phyloP scores from a whole-genome alignment of 495 filamentous ascomycete species.

The Corynascus novoguineensis region DNA sequence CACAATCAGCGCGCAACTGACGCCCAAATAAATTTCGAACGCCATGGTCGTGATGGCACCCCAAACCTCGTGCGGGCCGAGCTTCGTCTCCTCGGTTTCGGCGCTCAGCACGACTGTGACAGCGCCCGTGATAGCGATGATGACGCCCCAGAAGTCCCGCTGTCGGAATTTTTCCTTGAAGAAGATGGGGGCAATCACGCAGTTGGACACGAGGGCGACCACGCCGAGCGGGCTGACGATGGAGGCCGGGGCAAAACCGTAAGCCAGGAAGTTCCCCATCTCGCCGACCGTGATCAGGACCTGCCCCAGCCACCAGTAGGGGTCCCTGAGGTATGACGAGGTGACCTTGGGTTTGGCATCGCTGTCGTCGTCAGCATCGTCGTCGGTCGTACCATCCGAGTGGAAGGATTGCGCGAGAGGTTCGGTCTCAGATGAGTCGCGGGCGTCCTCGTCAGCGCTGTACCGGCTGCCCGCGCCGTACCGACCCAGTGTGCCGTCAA shows the following conservation, averaged over 20 bases:
- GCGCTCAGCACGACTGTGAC: slow-evolving; percentile 91
- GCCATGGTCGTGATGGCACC: slow-evolving; percentile 81
- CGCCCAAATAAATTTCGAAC: slow-evolving; percentile 81
- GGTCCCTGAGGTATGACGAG: slow-evolving; percentile 69
- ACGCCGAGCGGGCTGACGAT: slow-evolving; percentile 97
- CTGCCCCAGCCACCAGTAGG: slow-evolving; percentile 94
- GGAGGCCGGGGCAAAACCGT: slow-evolving; percentile 96
- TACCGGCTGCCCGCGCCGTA: slow-evolving; percentile 21
- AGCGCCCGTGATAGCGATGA: slow-evolving; percentile 79
- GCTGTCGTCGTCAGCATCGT: slow-evolving; percentile 20
- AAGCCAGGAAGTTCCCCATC: slow-evolving; percentile 92
- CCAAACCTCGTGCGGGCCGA: slow-evolving; percentile 88
- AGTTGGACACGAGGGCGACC: slow-evolving; percentile 91
- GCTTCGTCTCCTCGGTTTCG: slow-evolving; percentile 79
- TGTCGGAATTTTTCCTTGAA: slow-evolving; percentile 81
- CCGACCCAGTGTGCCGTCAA: slow-evolving; percentile 27
- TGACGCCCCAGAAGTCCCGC: slow-evolving; percentile 83
- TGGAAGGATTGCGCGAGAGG: slow-evolving; percentile 44
- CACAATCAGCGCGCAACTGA: slow-evolving; percentile 67
- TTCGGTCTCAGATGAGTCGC: slow-evolving; percentile 40
- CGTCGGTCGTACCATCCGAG: slow-evolving; percentile 39
- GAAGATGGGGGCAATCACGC: slow-evolving; percentile 87
- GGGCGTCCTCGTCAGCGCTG: slow-evolving; percentile 28
- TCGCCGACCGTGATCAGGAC: slow-evolving; percentile 89
- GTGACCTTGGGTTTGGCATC: slow-evolving; percentile 31